These are phyloP conservation scores for Cryptococcus floricola DNA, from an alignment of 1,284 basidiomycete genomes.

Conservation along the genomic window DNA sequence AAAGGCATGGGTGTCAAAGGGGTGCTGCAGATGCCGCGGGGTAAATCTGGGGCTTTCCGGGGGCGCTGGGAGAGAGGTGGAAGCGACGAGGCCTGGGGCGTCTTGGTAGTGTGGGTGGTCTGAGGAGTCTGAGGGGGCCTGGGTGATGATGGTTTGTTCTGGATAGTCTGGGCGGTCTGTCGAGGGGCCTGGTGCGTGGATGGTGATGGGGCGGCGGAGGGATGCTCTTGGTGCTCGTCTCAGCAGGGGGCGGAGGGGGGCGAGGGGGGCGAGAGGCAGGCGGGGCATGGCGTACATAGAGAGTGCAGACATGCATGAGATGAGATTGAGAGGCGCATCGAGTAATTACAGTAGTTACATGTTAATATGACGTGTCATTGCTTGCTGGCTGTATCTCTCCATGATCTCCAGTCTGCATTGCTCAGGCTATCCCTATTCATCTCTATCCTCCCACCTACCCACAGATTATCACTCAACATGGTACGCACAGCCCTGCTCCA, in stretches of 20 bases:
- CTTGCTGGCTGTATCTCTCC: too few relatives aligned
- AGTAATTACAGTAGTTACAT: neutral
- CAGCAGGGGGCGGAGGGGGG: neutral
- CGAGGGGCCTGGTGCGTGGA: neutral
- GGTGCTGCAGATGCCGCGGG: conserved; percentile 33
- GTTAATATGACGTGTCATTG: too few relatives aligned
- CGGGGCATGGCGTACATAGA: conserved; percentile 8
- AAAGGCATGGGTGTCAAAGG: conserved; percentile 49
- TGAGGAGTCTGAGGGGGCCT: neutral
- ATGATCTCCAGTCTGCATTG: too few relatives aligned
- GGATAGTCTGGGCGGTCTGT: neutral
- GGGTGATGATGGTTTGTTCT: neutral
- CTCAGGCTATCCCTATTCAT: too few relatives aligned
- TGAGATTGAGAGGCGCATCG: neutral
- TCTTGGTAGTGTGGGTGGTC: neutral
- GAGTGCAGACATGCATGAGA: conserved; percentile 7
- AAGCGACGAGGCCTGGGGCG: conserved; percentile 1
- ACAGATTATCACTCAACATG: conserved; percentile 5
- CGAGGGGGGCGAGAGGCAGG: neutral
- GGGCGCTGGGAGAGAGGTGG: conserved; percentile 19
- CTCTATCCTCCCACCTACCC: too few relatives aligned
- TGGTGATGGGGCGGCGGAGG: neutral
- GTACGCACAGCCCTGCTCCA: conserved; percentile 1
- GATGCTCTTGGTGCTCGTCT: neutral
- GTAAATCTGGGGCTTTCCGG: conserved; percentile 15